phyloP scores from a whole-genome alignment of 2,329 filamentous ascomycete genomes.

The Diaporthe ilicicola region DNA sequence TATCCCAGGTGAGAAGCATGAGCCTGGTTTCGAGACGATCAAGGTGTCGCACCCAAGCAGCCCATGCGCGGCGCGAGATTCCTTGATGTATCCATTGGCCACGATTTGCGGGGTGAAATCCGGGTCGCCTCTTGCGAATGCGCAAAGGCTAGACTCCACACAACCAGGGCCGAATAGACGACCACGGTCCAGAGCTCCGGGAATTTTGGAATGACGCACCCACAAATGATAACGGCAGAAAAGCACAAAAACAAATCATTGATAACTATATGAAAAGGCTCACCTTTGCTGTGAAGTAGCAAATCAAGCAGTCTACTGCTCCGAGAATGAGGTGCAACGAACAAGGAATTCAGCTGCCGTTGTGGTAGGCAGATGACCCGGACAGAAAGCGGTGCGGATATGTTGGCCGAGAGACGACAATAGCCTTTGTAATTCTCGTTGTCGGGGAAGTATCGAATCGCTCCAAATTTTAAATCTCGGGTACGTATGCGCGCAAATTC shows the following conservation, averaged over 20 bases:
- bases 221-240: conserved; percentile 10
- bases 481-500: conserved; percentile 9
- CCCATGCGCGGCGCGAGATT: not conserved
- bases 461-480: not conserved
- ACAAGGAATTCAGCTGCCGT: not conserved
- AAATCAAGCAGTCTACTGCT: conserved; percentile 23
- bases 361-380: conserved; percentile 21
- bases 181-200: conserved; percentile 27
- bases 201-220: conserved; percentile 31
- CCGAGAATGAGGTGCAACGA: not conserved
- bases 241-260: not conserved
- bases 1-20: not conserved
- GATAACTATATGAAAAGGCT: conserved; percentile 14
- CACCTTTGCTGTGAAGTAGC: conserved; percentile 23
- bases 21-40: not conserved
- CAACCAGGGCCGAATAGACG: conserved; percentile 22
- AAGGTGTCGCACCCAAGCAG: not conserved
- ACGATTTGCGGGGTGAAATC: conserved; percentile 22
- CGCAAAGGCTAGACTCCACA: conserved; percentile 26
- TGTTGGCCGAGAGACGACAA: not conserved
- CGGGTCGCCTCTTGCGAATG: conserved; percentile 23
- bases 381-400: conserved; percentile 19
- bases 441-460: not conserved
- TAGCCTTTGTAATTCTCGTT: conserved; percentile 8
- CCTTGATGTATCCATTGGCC: conserved; percentile 11